Evolutionary conservation across 2,329 filamentous ascomycete genomes (phyloP), one percentile per base, ranked within the genome.

Genomic region (Pseudogymnoascus sp.): DNA sequence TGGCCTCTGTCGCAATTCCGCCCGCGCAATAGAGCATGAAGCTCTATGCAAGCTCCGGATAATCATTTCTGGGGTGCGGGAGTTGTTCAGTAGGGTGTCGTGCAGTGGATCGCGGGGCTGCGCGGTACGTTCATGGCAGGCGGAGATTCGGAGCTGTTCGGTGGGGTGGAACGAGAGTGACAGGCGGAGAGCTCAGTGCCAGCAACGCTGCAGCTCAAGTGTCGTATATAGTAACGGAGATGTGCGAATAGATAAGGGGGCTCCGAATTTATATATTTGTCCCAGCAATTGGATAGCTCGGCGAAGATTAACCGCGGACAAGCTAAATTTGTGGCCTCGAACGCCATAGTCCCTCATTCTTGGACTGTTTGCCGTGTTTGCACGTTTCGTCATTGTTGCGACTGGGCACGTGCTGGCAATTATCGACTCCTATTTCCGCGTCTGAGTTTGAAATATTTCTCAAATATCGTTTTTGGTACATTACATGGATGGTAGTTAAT

Each of bases 301-400:
- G 25, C 47, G 47, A 54, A 32, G 7, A 25, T 32, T 54, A 54
- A 25, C 47, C 47, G 47, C 47, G 47, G 43, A n/a, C 25, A 54
- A 54, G 47, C 25, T 54, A 32, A 54, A 32, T 18, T 18, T 54
- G 77, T 77, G 0, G 77, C 77, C 0, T 75, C 34, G 76, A 78
- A 80, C 61, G 73, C 78, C 0, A 73, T 80, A 54, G 28, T 54
- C 47, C 43, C 47, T 32, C 47, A 54, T 54, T 54, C 47, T 32
- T 20, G 16, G 4, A 16, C 11, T 54, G 47, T 54, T 54, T 54
- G 47, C 32, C 28, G 47, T 54, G 47, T 54, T 54, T 54, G 47
- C 47, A 32, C 28, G 9, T 54, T 54, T 54, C 47, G 47, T 32
- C 47, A 54, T 54, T 32, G 28, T 54, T 28, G 16, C 28, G 16